phyloP scores from a whole-genome alignment of 2,329 filamentous ascomycete genomes.

The Incumbomyces delicatus region DNA sequence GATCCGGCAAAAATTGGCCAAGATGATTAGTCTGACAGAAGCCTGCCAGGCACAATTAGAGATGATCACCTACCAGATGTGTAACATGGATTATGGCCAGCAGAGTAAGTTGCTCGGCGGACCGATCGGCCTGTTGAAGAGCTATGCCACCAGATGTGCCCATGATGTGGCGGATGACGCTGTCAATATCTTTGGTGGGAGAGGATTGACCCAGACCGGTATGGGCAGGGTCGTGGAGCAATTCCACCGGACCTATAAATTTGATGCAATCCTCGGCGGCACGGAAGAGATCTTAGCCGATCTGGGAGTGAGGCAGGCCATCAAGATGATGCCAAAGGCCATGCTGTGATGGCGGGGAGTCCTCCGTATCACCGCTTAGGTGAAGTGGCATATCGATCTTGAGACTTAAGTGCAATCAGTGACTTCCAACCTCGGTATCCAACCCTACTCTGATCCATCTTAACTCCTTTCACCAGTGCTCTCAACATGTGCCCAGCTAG shows the following conservation, averaged over 20 bases:
- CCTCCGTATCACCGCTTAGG: neutral
- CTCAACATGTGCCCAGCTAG: too few species aligned
- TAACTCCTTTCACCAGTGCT: too few species aligned
- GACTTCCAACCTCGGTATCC: neutral
- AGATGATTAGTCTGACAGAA: slow-evolving; percentile 58
- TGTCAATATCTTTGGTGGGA: slow-evolving; percentile 63
- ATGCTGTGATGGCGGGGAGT: slow-evolving; percentile 47
- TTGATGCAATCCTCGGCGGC: slow-evolving; percentile 55
- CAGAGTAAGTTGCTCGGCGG: slow-evolving; percentile 52
- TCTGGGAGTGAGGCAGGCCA: slow-evolving; percentile 60
- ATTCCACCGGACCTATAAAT: slow-evolving; percentile 53
- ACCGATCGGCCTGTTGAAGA: slow-evolving; percentile 62
- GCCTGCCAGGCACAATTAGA: slow-evolving; percentile 59
- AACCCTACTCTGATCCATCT: too few species aligned
- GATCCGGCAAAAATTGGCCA: slow-evolving; percentile 60
- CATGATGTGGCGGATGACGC: slow-evolving; percentile 62
- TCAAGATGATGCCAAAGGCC: slow-evolving; percentile 75
- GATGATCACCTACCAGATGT: slow-evolving; percentile 36
- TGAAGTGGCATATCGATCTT: neutral
- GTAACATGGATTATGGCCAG: slow-evolving; percentile 40
- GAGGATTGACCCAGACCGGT: slow-evolving; percentile 59
- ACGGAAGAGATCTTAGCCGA: slow-evolving; percentile 66
- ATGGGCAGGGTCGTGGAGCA: slow-evolving; percentile 63
- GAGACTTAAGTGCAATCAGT: neutral
- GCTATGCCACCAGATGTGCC: slow-evolving; percentile 60